Evolutionary conservation across 2,329 filamentous ascomycete species (phyloP).

Genomic region (Monosporascus sp.): DNA sequence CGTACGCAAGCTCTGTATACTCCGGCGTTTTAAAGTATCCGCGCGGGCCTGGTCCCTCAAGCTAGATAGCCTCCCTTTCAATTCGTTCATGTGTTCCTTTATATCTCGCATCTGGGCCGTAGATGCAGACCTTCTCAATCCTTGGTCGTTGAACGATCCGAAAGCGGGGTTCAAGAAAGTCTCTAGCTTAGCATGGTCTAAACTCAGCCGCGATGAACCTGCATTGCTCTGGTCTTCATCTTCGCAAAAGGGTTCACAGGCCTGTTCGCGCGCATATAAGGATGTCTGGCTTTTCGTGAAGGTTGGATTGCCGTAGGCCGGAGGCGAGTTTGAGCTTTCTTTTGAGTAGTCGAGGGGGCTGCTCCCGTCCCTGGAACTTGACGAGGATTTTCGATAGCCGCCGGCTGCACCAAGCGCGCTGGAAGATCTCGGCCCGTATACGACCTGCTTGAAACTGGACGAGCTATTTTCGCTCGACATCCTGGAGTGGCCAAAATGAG

Average conservation of each 20-base stretch:
- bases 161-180: slow-evolving; percentile 41
- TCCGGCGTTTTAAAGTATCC: slow-evolving; percentile 72
- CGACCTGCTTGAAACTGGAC: slow-evolving; percentile 34
- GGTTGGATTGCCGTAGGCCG: slow-evolving; percentile 14
- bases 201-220: slow-evolving; percentile 16
- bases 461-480: slow-evolving; percentile 57
- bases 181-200: slow-evolving; percentile 29
- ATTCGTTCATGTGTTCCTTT: slow-evolving; percentile 77
- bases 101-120: slow-evolving; percentile 68
- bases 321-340: slow-evolving; percentile 13
- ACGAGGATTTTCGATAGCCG: slow-evolving; percentile 48
- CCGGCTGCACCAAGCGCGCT: slow-evolving; percentile 59
- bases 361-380: slow-evolving; percentile 40
- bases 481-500: slow-evolving; percentile 47
- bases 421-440: slow-evolving; percentile 52
- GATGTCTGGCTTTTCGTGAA: slow-evolving; percentile 30
- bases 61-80: slow-evolving; percentile 79
- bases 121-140: slow-evolving; percentile 61
- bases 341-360: slow-evolving; percentile 30
- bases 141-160: slow-evolving; percentile 37
- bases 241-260: slow-evolving; percentile 51
- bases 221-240: slow-evolving; percentile 35
- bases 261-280: slow-evolving; percentile 35
- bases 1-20: slow-evolving; percentile 68
- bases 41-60: slow-evolving; percentile 73